phyloP scores from a whole-genome alignment of 23 red algal genomes.

The Agarophyton chilense region DNA sequence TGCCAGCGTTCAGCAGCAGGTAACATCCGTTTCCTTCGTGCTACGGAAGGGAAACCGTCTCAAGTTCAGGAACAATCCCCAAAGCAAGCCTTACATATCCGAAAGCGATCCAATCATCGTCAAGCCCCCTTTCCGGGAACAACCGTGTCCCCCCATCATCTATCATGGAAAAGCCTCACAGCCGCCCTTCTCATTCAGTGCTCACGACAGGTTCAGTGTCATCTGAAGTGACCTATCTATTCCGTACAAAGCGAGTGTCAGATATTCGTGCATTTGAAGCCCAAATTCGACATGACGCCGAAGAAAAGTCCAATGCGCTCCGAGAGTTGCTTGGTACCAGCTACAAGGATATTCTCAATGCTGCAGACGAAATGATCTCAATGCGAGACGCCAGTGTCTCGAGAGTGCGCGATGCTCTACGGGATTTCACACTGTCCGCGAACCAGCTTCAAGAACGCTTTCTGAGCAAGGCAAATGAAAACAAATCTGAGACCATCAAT shows the following conservation, averaged over 20 bases:
- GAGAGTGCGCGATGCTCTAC: constrained; percentile 56
- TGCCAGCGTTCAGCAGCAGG: no score
- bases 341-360: constrained; percentile 50
- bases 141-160: no score
- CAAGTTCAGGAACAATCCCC: no score
- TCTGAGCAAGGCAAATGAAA: not conserved
- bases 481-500: constrained; percentile 24
- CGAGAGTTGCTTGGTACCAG: constrained; percentile 59
- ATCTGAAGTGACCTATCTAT: constrained; percentile 58
- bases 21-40: no score
- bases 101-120: not conserved
- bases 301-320: constrained; percentile 56
- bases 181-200: constrained; percentile 7
- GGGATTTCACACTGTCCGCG: not conserved
- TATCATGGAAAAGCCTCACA: constrained; percentile 12
- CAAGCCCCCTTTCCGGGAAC: no score
- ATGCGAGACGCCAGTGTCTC: constrained; percentile 23
- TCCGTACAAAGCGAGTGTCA: constrained; percentile 69
- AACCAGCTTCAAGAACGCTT: not conserved
- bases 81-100: not conserved
- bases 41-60: no score
- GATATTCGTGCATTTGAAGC: constrained; percentile 69
- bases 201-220: constrained; percentile 61
- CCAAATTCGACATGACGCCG: constrained; percentile 63
- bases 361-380: constrained; percentile 50